Percentiles rank a stretch among this genome's conserved stretches.
phyloP scores from a whole-genome alignment of 768 basidiomycete genomes.

The Mycena vitilis region DNA sequence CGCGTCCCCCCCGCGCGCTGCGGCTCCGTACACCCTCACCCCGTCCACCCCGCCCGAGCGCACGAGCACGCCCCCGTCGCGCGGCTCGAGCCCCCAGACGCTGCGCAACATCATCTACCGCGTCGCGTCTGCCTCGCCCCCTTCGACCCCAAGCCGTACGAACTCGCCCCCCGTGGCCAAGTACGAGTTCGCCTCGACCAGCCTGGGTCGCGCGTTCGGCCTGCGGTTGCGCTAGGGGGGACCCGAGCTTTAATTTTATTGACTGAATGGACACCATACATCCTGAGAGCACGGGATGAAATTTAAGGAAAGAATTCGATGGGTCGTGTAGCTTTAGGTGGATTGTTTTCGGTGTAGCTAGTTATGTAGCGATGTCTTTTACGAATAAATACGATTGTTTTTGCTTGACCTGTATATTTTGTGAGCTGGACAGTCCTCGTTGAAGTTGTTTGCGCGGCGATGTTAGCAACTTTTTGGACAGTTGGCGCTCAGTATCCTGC shows the following conservation, averaged over 20 bases:
- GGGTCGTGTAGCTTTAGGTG: background rate
- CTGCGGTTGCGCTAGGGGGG: background rate
- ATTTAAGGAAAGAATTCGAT: background rate
- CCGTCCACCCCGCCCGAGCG: background rate
- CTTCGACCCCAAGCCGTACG: background rate
- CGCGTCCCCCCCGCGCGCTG: background rate
- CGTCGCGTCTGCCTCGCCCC: background rate
- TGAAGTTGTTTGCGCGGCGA: no score
- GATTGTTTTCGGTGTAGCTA: background rate
- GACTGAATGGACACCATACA: background rate
- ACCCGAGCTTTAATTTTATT: background rate
- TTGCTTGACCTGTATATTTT: no score
- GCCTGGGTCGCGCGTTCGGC: background rate
- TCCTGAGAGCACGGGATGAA: constrained; percentile 10
- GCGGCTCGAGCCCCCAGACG: background rate
- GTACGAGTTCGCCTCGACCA: background rate
- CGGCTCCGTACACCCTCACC: no score
- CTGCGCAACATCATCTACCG: background rate
- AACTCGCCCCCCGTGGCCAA: background rate
- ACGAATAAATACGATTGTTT: constrained; percentile 3
- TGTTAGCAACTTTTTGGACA: no score
- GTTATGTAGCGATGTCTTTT: background rate
- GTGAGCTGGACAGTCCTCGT: no score
- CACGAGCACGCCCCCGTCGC: background rate
- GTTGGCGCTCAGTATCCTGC: no score